phyloP scores from a whole-genome alignment of 2,329 filamentous ascomycete species.

The Fusarium lateritium region DNA sequence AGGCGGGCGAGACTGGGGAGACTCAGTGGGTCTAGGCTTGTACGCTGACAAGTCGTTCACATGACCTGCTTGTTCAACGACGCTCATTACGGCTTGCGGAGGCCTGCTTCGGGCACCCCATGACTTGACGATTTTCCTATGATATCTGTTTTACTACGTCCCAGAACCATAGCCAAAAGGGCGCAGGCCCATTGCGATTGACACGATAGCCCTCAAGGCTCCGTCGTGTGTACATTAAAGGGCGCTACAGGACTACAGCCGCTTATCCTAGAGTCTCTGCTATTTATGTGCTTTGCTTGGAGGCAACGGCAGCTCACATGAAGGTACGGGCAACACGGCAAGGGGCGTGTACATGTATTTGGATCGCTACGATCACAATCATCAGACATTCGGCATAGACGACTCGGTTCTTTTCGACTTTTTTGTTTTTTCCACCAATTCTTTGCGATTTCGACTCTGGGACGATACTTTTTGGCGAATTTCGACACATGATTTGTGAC shows the following conservation, averaged over 20 bases:
- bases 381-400: constrained; percentile 50
- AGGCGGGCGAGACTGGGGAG: constrained; percentile 52
- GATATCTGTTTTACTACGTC: constrained; percentile 54
- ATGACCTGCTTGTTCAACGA: constrained; percentile 55
- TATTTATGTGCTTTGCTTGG: constrained; percentile 34
- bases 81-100: constrained; percentile 45
- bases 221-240: constrained; percentile 56
- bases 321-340: constrained; percentile 34
- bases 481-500: constrained; percentile 23
- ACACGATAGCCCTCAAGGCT: constrained; percentile 49
- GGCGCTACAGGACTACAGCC: constrained; percentile 47
- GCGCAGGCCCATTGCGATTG: constrained; percentile 44
- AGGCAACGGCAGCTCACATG: constrained; percentile 31
- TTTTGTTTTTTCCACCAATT: constrained; percentile 42
- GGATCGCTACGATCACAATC: constrained; percentile 48
- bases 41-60: constrained; percentile 43
- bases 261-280: constrained; percentile 29
- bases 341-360: constrained; percentile 54
- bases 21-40: constrained; percentile 58
- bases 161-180: constrained; percentile 46
- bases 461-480: constrained; percentile 31
- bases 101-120: constrained; percentile 56
- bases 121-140: constrained; percentile 60
- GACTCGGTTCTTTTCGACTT: constrained; percentile 42
- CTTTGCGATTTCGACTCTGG: constrained; percentile 36